Evolutionary conservation across 495 filamentous ascomycete genomes (phyloP).

Genomic region (Lasiosphaeria ovina): DNA sequence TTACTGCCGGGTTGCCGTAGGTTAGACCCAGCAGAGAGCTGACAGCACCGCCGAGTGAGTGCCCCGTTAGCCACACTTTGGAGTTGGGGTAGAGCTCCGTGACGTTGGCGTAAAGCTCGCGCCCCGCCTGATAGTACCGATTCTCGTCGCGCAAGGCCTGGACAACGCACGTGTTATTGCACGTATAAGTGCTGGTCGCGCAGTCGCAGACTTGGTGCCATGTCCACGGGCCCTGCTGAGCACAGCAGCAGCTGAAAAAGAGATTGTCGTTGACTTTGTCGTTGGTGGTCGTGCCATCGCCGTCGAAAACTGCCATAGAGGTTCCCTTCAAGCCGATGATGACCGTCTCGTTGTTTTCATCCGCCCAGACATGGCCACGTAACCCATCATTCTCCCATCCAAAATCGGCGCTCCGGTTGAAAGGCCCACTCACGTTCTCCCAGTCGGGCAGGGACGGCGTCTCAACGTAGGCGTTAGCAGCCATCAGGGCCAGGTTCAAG

Average conservation of each 20-base stretch:
- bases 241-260: constrained; percentile 97
- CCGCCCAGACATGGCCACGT: constrained; percentile 87
- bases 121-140: constrained; percentile 82
- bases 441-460: constrained; percentile 70
- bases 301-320: constrained; percentile 87
- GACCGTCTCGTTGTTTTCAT: constrained; percentile 79
- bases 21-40: constrained; percentile 84
- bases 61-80: constrained; percentile 83
- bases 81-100: constrained; percentile 83
- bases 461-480: constrained; percentile 82
- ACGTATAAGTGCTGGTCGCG: constrained; percentile 75
- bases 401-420: constrained; percentile 80
- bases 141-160: constrained; percentile 75
- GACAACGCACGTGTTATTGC: constrained; percentile 84
- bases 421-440: constrained; percentile 74
- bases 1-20: constrained; percentile 81
- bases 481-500: constrained; percentile 79
- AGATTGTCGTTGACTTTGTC: constrained; percentile 98
- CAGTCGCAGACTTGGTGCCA: constrained; percentile 94
- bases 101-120: constrained; percentile 88
- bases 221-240: constrained; percentile 79
- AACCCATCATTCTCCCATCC: constrained; percentile 90
- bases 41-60: constrained; percentile 88
- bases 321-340: constrained; percentile 93
- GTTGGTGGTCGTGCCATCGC: constrained; percentile 90